Conservation (phyloP, 345 rosid genomes). For the Salix koriyanagi region DNA sequence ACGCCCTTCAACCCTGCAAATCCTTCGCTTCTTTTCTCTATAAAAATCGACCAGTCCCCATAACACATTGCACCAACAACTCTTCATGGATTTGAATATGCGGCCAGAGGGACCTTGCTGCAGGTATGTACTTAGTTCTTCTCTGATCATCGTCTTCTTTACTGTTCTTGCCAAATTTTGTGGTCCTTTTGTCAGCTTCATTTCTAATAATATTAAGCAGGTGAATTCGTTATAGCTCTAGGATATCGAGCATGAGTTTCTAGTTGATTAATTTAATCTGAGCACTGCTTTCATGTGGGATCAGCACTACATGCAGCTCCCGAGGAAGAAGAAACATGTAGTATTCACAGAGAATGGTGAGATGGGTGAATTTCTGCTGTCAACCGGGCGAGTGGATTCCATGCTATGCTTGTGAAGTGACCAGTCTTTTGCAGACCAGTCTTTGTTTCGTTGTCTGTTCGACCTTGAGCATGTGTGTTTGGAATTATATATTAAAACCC, state of each 20-base stretch:
- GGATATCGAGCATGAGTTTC: not conserved
- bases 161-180: not conserved
- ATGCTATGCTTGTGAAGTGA: slow-evolving; percentile 46
- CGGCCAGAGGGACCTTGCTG: not conserved
- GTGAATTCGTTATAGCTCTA: not conserved
- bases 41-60: not conserved
- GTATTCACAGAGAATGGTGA: not conserved
- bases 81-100: not conserved
- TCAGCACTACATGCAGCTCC: not conserved
- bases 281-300: slow-evolving; percentile 6
- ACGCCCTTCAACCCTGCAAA: not conserved
- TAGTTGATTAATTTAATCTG: not conserved
- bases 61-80: not conserved
- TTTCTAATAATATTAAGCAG: not conserved
- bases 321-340: not conserved
- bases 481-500: slow-evolving; percentile 5
- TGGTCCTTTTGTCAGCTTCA: not conserved
- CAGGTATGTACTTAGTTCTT: not conserved
- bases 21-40: slow-evolving; percentile 11
- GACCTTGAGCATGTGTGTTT: slow-evolving; percentile 32
- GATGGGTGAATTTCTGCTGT: not conserved
- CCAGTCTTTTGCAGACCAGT: slow-evolving; percentile 34
- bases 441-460: slow-evolving; percentile 57
- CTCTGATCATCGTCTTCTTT: not conserved
- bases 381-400: slow-evolving; percentile 45